phyloP scores from a whole-genome alignment of 2,329 filamentous ascomycete genomes.

The Thermothelomyces thermophilus region DNA sequence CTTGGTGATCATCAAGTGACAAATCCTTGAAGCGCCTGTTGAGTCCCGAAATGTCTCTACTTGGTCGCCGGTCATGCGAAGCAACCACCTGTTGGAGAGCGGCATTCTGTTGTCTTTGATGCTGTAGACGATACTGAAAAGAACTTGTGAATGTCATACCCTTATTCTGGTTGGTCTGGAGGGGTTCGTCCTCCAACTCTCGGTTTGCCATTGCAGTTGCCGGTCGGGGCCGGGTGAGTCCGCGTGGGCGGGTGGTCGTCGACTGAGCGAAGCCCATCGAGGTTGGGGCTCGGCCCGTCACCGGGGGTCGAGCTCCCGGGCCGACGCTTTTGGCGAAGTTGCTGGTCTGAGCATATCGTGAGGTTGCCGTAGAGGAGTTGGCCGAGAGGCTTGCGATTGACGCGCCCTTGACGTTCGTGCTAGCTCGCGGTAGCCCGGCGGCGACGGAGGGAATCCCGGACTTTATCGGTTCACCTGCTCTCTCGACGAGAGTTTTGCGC shows the following conservation, averaged over 20 bases:
- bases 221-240: conserved; percentile 36
- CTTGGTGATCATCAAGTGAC: conserved; percentile 32
- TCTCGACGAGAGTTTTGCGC: conserved; percentile 51
- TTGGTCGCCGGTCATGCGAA: conserved; percentile 11
- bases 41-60: conserved; percentile 41
- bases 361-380: conserved; percentile 33
- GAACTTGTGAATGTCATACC: conserved; percentile 32
- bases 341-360: conserved; percentile 38
- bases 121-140: conserved; percentile 16
- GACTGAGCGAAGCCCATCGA: conserved; percentile 43
- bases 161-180: conserved; percentile 29
- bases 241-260: conserved; percentile 39
- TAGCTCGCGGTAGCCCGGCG: conserved; percentile 34
- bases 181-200: conserved; percentile 27
- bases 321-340: conserved; percentile 54
- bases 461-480: conserved; percentile 45
- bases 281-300: conserved; percentile 43
- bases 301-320: conserved; percentile 41
- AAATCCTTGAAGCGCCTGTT: conserved; percentile 31
- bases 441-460: conserved; percentile 34
- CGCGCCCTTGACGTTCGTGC: conserved; percentile 38
- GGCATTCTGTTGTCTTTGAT: conserved; percentile 12
- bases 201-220: conserved; percentile 34
- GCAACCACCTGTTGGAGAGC: conserved; percentile 25
- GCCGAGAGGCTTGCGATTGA: conserved; percentile 19